These are phyloP conservation scores for Russula emetica DNA, from an alignment of 768 basidiomycete species.

Conservation along the genomic window DNA sequence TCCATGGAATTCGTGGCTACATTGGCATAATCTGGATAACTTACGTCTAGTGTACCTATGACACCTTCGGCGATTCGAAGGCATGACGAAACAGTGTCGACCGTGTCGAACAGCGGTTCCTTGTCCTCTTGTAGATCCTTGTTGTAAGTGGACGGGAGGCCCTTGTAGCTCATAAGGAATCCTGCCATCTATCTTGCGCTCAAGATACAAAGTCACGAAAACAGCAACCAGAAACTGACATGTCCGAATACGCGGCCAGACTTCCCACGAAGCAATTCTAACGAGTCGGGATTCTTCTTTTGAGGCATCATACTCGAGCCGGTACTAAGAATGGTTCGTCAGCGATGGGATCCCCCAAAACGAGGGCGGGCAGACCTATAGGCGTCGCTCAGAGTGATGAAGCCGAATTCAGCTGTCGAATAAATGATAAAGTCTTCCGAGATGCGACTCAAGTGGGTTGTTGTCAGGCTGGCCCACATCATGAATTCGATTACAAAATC, in stretches of 20 bases:
- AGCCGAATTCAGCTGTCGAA: conserved; percentile 96
- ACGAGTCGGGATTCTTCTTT: conserved; percentile 97
- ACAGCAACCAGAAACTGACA: conserved; percentile 40
- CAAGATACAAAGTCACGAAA: not conserved
- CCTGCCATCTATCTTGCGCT: conserved; percentile 75
- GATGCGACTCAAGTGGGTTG: conserved; percentile 91
- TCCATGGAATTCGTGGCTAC: not conserved
- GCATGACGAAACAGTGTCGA: conserved; percentile 84
- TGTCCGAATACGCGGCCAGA: conserved; percentile 92
- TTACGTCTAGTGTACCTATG: conserved; percentile 80
- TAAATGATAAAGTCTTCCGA: conserved; percentile 97
- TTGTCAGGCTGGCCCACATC: conserved; percentile 91
- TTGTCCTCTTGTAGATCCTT: conserved; percentile 99
- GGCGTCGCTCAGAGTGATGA: conserved; percentile 92
- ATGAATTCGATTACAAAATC: conserved; percentile 97
- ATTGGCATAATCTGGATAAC: conserved; percentile 28
- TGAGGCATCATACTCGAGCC: conserved; percentile 99
- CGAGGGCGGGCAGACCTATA: conserved; percentile 70
- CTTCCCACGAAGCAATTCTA: conserved; percentile 94
- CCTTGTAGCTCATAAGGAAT: conserved; percentile 96
- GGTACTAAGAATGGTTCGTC: conserved; percentile 51
- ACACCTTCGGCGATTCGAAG: conserved; percentile 94
- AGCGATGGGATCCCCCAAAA: not conserved
- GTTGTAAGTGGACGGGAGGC: conserved; percentile 97
- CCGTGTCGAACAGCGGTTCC: conserved; percentile 92